Evolutionary conservation across 805 yeast genomes (phyloP).

Genomic region (Lipomyces japonicus): DNA sequence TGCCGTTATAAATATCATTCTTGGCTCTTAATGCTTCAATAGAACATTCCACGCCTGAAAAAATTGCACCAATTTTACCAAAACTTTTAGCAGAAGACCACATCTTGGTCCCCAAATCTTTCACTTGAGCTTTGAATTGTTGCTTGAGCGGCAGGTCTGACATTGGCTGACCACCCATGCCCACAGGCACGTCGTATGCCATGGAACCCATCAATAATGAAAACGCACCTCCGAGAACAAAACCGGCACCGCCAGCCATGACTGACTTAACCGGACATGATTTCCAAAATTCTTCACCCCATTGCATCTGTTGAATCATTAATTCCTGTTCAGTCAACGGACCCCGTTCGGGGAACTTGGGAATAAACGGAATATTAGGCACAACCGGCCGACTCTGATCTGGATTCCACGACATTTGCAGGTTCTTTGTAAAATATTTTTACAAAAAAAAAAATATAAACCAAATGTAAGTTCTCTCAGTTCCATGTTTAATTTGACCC

Average conservation of each 20-base stretch:
- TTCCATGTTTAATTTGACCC: no score
- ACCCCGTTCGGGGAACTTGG: slow-evolving; percentile 11
- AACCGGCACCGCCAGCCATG: slow-evolving; percentile 91
- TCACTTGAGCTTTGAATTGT: slow-evolving; percentile 85
- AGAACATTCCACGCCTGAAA: slow-evolving; percentile 87
- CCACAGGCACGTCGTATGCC: slow-evolving; percentile 81
- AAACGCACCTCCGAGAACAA: slow-evolving; percentile 90
- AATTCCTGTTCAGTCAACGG: slow-evolving; percentile 18
- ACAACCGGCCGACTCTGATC: background rate
- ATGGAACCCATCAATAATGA: slow-evolving; percentile 81
- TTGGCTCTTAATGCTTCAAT: slow-evolving; percentile 83
- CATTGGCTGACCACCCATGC: slow-evolving; percentile 42
- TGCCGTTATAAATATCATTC: slow-evolving; percentile 87
- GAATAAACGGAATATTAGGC: slow-evolving; percentile 2
- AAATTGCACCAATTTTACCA: slow-evolving; percentile 87
- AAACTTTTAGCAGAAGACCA: slow-evolving; percentile 87
- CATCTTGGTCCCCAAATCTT: slow-evolving; percentile 90
- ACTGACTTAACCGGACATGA: slow-evolving; percentile 94
- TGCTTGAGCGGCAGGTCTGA: slow-evolving; percentile 85
- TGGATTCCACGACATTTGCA: slow-evolving; percentile 3
- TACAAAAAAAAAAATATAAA: no score
- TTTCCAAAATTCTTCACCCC: slow-evolving; percentile 34
- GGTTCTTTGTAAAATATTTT: no score
- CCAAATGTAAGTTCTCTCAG: no score
- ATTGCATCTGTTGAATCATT: slow-evolving; percentile 13